These are phyloP conservation scores for Nidula niveotomentosa DNA, from an alignment of 1,284 basidiomycete species.

Conservation along the genomic window DNA sequence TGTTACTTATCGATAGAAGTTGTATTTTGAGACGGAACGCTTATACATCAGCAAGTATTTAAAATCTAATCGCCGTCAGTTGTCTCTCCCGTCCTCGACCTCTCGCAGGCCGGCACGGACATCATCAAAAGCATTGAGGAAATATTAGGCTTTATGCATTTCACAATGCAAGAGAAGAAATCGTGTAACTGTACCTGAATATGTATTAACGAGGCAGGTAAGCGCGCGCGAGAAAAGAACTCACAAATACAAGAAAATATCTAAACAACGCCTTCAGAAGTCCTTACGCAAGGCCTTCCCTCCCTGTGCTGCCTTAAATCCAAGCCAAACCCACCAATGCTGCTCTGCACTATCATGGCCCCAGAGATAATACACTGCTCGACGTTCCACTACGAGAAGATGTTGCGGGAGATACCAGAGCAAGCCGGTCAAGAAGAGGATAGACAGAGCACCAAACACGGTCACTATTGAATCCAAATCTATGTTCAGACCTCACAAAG, in stretches of 20 bases:
- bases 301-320: neutral
- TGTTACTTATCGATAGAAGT: too few relatives aligned
- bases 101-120: too few relatives aligned
- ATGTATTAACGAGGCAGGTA: too few relatives aligned
- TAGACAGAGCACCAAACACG: conserved; percentile 25
- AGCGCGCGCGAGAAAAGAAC: neutral
- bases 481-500: neutral
- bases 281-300: neutral
- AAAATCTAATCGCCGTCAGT: too few relatives aligned
- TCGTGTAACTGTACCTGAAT: too few relatives aligned
- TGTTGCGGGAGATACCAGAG: conserved; percentile 36
- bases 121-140: too few relatives aligned
- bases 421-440: conserved; percentile 32
- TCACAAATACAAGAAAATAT: neutral
- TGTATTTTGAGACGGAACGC: too few relatives aligned
- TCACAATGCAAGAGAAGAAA: too few relatives aligned
- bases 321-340: neutral
- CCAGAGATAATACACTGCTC: conserved; percentile 33
- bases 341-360: conserved; percentile 25
- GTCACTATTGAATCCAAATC: conserved; percentile 20
- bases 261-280: neutral
- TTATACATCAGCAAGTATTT: too few relatives aligned
- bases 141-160: too few relatives aligned
- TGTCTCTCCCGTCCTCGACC: too few relatives aligned
- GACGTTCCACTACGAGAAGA: conserved; percentile 27